These are phyloP conservation scores for Tarenaya hassleriana DNA, from an alignment of 345 rosid species.

Conservation along the genomic window DNA sequence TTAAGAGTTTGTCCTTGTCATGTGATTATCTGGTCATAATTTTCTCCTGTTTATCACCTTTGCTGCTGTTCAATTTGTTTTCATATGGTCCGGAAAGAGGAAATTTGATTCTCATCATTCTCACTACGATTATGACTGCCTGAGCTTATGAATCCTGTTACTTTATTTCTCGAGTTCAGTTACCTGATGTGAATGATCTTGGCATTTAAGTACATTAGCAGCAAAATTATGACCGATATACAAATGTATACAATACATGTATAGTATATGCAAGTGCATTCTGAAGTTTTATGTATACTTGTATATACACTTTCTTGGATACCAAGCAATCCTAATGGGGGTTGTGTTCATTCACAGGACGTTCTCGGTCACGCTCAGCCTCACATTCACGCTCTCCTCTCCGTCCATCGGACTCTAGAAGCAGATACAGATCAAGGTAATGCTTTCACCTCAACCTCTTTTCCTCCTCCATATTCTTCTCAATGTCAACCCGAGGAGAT, in stretches of 20 bases:
- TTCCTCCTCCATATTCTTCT: neutral
- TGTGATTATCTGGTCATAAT: neutral
- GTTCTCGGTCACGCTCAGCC: constrained; percentile 66
- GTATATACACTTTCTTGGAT: constrained; percentile 6
- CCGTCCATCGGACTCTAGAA: constrained; percentile 60
- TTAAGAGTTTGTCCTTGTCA: neutral
- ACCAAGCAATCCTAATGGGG: neutral
- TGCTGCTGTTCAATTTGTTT: too few species aligned
- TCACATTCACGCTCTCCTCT: constrained; percentile 73
- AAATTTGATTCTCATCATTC: too few species aligned
- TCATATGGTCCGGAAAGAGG: too few species aligned
- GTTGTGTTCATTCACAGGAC: constrained; percentile 40
- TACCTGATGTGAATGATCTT: too few species aligned
- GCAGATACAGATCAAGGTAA: constrained; percentile 82
- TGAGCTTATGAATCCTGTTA: too few species aligned
- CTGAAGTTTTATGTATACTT: neutral
- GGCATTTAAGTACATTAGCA: too few species aligned
- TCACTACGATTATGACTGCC: too few species aligned
- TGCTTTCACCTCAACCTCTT: neutral
- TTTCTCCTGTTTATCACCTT: too few species aligned
- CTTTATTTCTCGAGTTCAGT: too few species aligned
- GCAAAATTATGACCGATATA: too few species aligned
- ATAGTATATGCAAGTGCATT: too few species aligned
- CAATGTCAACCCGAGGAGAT: neutral
- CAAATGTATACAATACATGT: too few species aligned